phyloP scores from a whole-genome alignment of 176 grass and related monocot genomes.

The Oryza rufipogon region DNA sequence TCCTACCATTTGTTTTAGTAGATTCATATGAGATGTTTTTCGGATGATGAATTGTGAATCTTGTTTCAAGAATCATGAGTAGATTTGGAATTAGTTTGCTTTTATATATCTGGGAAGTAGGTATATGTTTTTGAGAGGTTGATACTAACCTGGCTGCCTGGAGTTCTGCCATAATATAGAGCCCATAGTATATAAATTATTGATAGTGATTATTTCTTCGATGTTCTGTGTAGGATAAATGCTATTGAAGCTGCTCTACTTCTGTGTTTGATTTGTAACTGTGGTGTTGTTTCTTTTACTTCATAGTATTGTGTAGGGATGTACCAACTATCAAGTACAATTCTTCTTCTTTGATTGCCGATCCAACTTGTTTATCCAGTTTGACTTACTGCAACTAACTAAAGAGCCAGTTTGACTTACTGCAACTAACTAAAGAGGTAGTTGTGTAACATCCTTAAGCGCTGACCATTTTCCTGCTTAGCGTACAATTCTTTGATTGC shows the following conservation, averaged over 20 bases:
- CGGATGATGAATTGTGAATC: neutral
- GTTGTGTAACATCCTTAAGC: too few relatives aligned
- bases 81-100: neutral
- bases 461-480: too few relatives aligned
- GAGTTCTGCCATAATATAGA: neutral
- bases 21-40: too few relatives aligned
- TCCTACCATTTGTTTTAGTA: neutral
- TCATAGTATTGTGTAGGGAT: slow-evolving; percentile 1
- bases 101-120: neutral
- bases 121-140: neutral
- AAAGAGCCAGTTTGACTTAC: neutral
- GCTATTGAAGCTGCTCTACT: neutral
- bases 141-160: neutral
- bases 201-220: neutral
- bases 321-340: neutral
- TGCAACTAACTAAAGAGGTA: too few relatives aligned
- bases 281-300: neutral
- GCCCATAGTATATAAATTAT: neutral
- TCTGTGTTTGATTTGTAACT: neutral
- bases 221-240: neutral
- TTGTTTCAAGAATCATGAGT: neutral
- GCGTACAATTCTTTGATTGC: neutral
- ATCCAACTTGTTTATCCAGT: neutral
- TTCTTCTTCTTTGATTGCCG: neutral
- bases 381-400: neutral